Base-by-base conservation (phyloP, 768 basidiomycete species). In the Phaeotremella skinneri region DNA sequence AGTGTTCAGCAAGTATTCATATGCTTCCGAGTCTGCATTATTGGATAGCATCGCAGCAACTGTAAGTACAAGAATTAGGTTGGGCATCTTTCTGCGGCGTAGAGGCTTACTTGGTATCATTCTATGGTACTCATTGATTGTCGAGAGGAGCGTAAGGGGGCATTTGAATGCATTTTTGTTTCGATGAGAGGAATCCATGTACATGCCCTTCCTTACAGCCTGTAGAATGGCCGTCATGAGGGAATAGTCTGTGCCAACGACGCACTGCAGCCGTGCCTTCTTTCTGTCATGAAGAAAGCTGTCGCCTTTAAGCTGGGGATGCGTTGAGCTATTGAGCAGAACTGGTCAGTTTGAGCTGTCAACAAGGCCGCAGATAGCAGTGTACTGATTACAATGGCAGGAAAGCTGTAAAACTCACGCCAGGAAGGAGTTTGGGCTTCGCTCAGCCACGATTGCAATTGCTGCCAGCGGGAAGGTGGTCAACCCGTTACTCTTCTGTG, bases 101-200 rank as follows among this genome's bases (percentile, higher is more conserved):
- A 5, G 7, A 13, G 9, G 41, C 56, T 58, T 43, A 58, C 56
- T 4, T 4, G 56, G 56, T 25, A 58, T 52, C 56, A 58, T 58
- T 2, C 56, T 16, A 39, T 58, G 56, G 41, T 58, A 39, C 30
- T 58, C 9, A 29, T 58, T 58, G 13, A 51, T 27, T 9, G 56
- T 58, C 2, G 39, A 29, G 11, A 59, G 58, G n/a, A 59, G 20
- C 4, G 58, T 55, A 3, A 59, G 29, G 14, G 58, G 58, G 31
- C 53, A 59, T 21, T 30, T n/a, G 29, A 59, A 54, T 2, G 58
- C 50, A 25, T 59, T 59, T 32, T 59, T 59, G 37, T 59, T 59
- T 17, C 58, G 11, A 50, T 52, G 54, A 14, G 58, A 59, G 2
- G 58, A 53, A 30, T 59, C 58, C 53, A 59, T 45, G 25, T 29